Evolutionary conservation across 805 yeast species (phyloP), one percentile per base, ranked within the genome.

Genomic region (Metschnikowia similis): DNA sequence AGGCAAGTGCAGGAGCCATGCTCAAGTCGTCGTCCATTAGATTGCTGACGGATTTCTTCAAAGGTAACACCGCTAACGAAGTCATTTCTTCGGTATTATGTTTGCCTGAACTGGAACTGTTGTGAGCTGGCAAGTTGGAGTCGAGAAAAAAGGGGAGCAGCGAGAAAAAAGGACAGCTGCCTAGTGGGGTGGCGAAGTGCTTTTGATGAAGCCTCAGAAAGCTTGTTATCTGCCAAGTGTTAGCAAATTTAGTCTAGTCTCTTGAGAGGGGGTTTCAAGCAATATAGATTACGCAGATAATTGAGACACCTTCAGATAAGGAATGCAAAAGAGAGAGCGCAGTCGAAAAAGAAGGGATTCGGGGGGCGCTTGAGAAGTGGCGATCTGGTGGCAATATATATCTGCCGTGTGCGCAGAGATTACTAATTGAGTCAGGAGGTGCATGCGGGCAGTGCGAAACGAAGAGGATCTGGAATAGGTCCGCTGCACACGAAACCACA

Each of bases 1-100:
- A 46, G 17, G 52, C 47, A 16, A 48, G 41, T 6, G 40, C 32
- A 38, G 56, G 56, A 21, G 52, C 55, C 42, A 72, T 77, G 55
- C 80, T 80, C 30, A 81, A 65, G 52, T 81, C 86, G 48, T 82
- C 85, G 53, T 81, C 85, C 75, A 80, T 74, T 17, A 80, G 76
- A 53, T 81, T 85, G 14, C 82, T 77, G 48, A 80, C 62, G 17
- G 84, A 71, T 56, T 82, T 76, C 61, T 79, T 77, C 37, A 78
- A 66, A 27, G 84, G 84, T 51, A 77, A 71, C 21, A 69, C 64
- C n/a, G 80, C 77, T 48, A 74, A 61, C 13, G 82, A 77, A 21
- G 81, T 71, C 82, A 77, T 77, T 48, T 48, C 47, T 37, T 32
- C 48, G 37, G 37, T n/a, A 21, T 17, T 41, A 16, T 29, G 28